Evolutionary conservation across 768 basidiomycete genomes (phyloP), one percentile per base, ranked within the genome.

Genomic region (Flagelloscypha sp.): DNA sequence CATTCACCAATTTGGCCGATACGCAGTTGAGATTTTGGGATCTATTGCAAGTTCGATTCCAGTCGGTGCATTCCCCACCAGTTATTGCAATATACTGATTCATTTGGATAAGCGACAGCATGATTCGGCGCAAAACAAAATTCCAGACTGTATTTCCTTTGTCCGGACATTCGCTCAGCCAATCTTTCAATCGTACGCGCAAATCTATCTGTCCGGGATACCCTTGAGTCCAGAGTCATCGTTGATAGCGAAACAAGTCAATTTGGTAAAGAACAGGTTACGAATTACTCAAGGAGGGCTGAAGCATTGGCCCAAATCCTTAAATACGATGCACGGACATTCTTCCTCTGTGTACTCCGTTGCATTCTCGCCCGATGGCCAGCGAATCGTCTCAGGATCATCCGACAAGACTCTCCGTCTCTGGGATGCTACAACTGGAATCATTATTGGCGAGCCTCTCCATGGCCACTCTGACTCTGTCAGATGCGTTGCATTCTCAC

Each of bases 321-420:
- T 28, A 41, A 45, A 18, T 25, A 37, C 22, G 41, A 20, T 24
- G 44, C 18, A 42, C 10, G 47, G 45, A 15, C 52, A 53, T 27
- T 16, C 24, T 15, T 34, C 30, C 27, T 34, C 29, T 16, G 39
- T 53, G 7, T 35, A 24, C 10, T 30, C 32, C 32, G 44, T 53
- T 7, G 45, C 49, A 9, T 55, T 49, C 42, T 57, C 58, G 10
- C 58, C 52, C 2, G 51, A 56, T 33, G 55, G 48, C 7, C 40
- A 13, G 8, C n/a, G 24, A 11, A 30, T 58, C 27, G 47, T 45
- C 5, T 57, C 59, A 5, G 58, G 52, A 3, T 52, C 50, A 16
- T 23, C 27, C 3, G 58, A 58, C 38, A 36, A 44, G 7, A 54
- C 50, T 13, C 39, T 59, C 9, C 43, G 50, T 9, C 24, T 54